Evolutionary conservation across 164 flowering plant species (phyloP), one percentile per base, ranked within the genome.

Genomic region (Kingdonia uniflora): DNA sequence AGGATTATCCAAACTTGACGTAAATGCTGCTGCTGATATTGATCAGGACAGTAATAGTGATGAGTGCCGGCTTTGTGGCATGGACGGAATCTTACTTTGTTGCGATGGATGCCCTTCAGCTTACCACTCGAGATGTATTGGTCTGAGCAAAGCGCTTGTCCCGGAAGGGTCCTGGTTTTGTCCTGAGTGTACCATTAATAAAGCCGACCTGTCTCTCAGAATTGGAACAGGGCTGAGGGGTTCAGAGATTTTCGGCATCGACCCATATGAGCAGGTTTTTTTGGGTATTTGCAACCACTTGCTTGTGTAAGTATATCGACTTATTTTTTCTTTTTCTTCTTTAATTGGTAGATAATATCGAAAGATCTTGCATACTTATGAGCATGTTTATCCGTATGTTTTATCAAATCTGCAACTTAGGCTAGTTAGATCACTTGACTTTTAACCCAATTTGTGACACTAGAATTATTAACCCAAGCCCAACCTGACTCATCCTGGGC

Each of bases 71-170:
- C 80, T 94, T 42, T 94, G 99, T 68, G 95, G 95, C 51, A 89
- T 94, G 99, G 97, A 87, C 64, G 99, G 99, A 58, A 87, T 75
- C 14, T 67, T 94, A 71, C 73, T 94, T 50, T 89, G 97, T 48
- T 94, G 99, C 75, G 99, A 94, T 78, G 99, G 97, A 11, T 94
- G 99, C 59, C 99, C 99, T 41, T 83, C 80, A 25, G 95, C 82
- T 17, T 94, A 94, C 62, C 99, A 94, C 59, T 71, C 96, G 1
- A 83, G 99, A 71, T 94, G 99, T 57, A 77, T 88, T 42, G 96
- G 96, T 41, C 70, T 89, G 52, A 72, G 57, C 71, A 94, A 89
- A 70, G 46, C 76, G 70, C 58, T 25, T 52, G 71, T 94, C 55
- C 96, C 97, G 16, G 75, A 77, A 15, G 99, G 97, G 42, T 35